These are phyloP conservation scores for Fusarium buxicola DNA, from an alignment of 2,329 filamentous ascomycete species.

Conservation along the genomic window DNA sequence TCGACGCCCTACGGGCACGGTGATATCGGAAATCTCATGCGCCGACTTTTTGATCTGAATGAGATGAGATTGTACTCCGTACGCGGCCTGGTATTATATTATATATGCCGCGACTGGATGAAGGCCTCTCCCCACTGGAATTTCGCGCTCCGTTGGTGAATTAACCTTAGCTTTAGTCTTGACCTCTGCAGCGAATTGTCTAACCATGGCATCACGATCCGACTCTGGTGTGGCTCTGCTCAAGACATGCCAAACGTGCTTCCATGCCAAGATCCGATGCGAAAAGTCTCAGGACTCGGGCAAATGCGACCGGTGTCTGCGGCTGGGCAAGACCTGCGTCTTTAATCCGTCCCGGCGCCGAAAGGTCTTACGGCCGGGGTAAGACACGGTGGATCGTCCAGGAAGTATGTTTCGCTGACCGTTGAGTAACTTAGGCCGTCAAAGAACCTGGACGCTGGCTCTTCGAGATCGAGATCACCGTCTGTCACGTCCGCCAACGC, in stretches of 20 bases:
- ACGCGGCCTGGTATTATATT: not conserved
- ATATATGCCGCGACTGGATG: not conserved
- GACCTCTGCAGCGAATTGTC: conserved; percentile 1
- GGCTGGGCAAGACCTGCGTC: conserved; percentile 49
- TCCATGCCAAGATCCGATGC: conserved; percentile 52
- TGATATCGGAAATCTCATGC: not conserved
- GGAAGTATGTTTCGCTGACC: not conserved
- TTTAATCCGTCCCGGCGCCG: conserved; percentile 49
- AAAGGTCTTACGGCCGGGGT: conserved; percentile 36
- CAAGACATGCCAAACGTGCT: conserved; percentile 52
- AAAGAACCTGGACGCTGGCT: conserved; percentile 24
- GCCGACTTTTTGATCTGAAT: not conserved
- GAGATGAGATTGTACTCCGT: not conserved
- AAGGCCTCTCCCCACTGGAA: conserved; percentile 2
- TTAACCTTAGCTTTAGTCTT: not conserved
- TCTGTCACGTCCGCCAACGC: conserved; percentile 23
- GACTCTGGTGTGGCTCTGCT: conserved; percentile 29
- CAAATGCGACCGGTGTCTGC: conserved; percentile 49
- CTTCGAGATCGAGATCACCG: conserved; percentile 28
- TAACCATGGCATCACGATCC: conserved; percentile 25
- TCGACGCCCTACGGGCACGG: conserved; percentile 2
- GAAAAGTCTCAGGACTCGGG: conserved; percentile 50
- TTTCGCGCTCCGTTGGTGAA: not conserved
- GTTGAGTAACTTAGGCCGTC: conserved; percentile 13
- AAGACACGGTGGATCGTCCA: not conserved